Conservation (phyloP, 768 basidiomycete species). For the Hebeloma cylindrosporum region DNA sequence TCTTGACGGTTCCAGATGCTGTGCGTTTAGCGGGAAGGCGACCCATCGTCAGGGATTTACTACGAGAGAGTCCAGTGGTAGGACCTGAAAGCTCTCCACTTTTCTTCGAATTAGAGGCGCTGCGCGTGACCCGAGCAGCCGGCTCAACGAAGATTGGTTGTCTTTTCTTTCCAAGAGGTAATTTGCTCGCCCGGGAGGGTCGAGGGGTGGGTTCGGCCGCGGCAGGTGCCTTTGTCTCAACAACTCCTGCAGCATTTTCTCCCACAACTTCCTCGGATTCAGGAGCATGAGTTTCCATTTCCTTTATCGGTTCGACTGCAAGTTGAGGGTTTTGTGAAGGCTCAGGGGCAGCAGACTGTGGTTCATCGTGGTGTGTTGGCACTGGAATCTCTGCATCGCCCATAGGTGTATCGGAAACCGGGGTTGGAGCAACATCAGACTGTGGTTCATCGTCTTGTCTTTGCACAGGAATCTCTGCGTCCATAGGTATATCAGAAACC, state of each 20-base stretch:
- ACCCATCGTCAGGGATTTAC: conserved; percentile 10
- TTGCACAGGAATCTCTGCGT: not conserved
- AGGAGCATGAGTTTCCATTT: not conserved
- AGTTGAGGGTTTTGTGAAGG: not conserved
- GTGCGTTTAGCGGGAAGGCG: conserved; percentile 19
- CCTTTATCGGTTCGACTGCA: not conserved
- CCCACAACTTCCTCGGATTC: not conserved
- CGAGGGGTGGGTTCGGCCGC: not conserved
- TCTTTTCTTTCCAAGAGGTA: conserved; percentile 27
- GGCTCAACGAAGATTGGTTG: conserved; percentile 22
- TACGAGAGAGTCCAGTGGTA: not conserved
- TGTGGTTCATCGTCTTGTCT: not conserved
- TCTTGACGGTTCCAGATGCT: conserved; percentile 13
- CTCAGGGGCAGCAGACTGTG: not conserved
- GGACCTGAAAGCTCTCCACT: conserved; percentile 8
- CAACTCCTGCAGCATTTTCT: not conserved
- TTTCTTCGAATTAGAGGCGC: conserved; percentile 31
- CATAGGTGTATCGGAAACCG: not conserved
- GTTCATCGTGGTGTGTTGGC: too few species aligned
- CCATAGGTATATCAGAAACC: not conserved
- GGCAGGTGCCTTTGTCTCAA: conserved; percentile 6
- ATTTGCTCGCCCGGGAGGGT: conserved; percentile 13
- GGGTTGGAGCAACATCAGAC: not conserved
- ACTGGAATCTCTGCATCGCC: not conserved
- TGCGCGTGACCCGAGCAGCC: conserved; percentile 36